Evolutionary conservation across 2,329 filamentous ascomycete species (phyloP).

Genomic region (Aspergillus fumigatus): DNA sequence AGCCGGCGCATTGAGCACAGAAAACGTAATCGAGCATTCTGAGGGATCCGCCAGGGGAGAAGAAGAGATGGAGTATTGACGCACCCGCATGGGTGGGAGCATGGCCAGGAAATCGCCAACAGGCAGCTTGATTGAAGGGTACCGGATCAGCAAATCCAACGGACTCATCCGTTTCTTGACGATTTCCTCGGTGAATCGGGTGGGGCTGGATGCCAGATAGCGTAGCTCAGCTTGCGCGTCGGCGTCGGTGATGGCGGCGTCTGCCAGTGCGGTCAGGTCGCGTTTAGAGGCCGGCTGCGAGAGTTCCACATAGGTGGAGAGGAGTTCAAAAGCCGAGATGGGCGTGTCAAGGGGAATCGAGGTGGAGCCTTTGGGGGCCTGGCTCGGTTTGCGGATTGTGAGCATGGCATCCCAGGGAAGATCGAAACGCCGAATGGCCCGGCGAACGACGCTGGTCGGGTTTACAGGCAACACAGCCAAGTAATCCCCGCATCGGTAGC

Average conservation of each 20-base stretch:
- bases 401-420: conserved; percentile 66
- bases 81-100: conserved; percentile 70
- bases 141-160: conserved; percentile 65
- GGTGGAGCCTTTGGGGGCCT: conserved; percentile 35
- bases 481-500: conserved; percentile 71
- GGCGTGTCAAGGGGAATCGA: conserved; percentile 52
- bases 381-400: conserved; percentile 52
- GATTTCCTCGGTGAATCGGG: conserved; percentile 46
- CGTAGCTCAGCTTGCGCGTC: conserved; percentile 40
- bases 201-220: conserved; percentile 27
- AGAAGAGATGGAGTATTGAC: conserved; percentile 78
- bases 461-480: conserved; percentile 70
- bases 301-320: conserved; percentile 69
- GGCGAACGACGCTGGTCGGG: conserved; percentile 55
- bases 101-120: conserved; percentile 65
- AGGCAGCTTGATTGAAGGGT: conserved; percentile 55
- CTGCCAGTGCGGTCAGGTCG: conserved; percentile 44
- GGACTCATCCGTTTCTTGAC: conserved; percentile 50
- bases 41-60: conserved; percentile 59
- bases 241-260: conserved; percentile 49
- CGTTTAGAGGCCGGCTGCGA: conserved; percentile 68
- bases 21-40: conserved; percentile 63
- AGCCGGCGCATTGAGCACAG: conserved; percentile 57
- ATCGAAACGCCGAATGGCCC: conserved; percentile 60
- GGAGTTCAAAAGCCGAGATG: conserved; percentile 59